phyloP scores from a whole-genome alignment of 2,329 filamentous ascomycete species.

The Mycocentrospora acerina region DNA sequence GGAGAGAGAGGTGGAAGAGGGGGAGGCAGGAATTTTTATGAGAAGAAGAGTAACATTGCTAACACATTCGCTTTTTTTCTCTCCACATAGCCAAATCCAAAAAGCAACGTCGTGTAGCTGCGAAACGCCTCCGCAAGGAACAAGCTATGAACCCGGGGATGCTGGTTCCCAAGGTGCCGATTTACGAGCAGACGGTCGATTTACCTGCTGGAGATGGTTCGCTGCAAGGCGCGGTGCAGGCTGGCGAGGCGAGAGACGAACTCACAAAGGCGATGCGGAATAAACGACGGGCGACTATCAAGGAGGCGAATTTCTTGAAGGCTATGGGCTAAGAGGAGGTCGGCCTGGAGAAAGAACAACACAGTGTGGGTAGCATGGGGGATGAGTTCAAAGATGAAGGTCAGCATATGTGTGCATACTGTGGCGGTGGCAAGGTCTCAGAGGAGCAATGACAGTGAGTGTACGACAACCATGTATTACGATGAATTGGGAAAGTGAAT shows the following conservation, averaged over 20 bases:
- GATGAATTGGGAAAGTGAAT: no score
- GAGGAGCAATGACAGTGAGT: no score
- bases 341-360: no score
- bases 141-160: conserved; percentile 66
- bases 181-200: conserved; percentile 78
- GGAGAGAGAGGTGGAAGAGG: no score
- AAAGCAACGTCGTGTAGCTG: conserved; percentile 72
- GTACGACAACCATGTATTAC: no score
- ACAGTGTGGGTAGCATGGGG: no score
- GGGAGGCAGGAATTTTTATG: no score
- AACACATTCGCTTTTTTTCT: no score
- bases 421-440: no score
- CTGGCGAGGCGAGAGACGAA: conserved; percentile 57
- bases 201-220: conserved; percentile 58
- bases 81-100: conserved; percentile 66
- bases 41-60: no score
- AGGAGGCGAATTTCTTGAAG: conserved; percentile 84
- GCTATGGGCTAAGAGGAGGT: conserved; percentile 61
- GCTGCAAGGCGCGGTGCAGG: conserved; percentile 48
- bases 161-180: conserved; percentile 64
- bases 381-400: no score
- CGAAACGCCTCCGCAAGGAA: conserved; percentile 64
- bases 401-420: no score
- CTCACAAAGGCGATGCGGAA: conserved; percentile 71
- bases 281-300: conserved; percentile 74